Conservation (phyloP, 768 basidiomycete species). For the Kwoniella sp. region DNA sequence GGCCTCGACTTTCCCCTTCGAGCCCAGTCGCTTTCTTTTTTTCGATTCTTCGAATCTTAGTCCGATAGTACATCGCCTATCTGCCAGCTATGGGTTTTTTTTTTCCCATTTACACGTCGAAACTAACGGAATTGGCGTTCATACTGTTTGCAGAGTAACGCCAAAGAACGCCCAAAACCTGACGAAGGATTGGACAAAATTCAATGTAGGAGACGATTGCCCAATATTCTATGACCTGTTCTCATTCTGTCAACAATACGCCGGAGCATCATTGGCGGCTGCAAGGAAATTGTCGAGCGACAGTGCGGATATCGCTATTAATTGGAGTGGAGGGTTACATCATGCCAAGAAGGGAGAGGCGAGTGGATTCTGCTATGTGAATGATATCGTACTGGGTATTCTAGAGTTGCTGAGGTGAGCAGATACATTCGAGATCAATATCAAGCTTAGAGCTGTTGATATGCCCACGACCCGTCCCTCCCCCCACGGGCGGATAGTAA, state of each 20-base stretch:
- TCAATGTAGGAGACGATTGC: constrained; percentile 96
- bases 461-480: too few species aligned
- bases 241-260: constrained; percentile 90
- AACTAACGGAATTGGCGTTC: too few species aligned
- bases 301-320: constrained; percentile 91
- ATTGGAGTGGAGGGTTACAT: constrained; percentile 98
- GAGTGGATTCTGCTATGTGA: constrained; percentile 97
- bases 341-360: constrained; percentile 98
- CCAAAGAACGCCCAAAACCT: constrained; percentile 62
- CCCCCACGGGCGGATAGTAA: too few species aligned
- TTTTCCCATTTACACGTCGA: too few species aligned
- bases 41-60: too few species aligned
- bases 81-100: too few species aligned
- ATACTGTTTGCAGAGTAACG: too few species aligned
- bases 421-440: too few species aligned
- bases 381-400: constrained; percentile 93
- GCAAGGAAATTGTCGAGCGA: constrained; percentile 83
- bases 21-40: too few species aligned
- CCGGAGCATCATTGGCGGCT: constrained; percentile 87
- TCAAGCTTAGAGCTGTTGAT: too few species aligned
- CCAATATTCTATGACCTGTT: constrained; percentile 94
- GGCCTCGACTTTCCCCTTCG: neutral
- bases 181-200: constrained; percentile 61
- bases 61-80: too few species aligned
- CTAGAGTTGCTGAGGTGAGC: constrained; percentile 81